Conservation (phyloP, 176 grass and related monocot species). For the Bolboschoenus planiculmis region DNA sequence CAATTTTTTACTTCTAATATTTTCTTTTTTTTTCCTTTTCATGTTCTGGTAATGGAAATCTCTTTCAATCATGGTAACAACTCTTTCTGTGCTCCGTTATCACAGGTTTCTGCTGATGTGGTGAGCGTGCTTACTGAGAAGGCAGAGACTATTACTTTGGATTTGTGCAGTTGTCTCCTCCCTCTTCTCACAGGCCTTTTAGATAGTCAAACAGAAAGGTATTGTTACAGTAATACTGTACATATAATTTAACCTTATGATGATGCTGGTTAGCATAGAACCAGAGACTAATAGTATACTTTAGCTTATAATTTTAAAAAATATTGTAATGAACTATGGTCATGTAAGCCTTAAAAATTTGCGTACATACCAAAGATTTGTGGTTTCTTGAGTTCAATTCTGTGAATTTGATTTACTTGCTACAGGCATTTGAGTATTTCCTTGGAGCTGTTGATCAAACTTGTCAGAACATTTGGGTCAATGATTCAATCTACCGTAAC, state of each 20-base stretch:
- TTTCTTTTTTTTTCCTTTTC: conserved; percentile 3
- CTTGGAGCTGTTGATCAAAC: conserved; percentile 71
- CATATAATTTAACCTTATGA: neutral
- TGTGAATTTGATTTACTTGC: conserved; percentile 15
- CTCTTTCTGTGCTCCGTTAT: conserved; percentile 4
- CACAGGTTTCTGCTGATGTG: conserved; percentile 80
- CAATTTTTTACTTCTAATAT: conserved; percentile 1
- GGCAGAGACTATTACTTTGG: conserved; percentile 70
- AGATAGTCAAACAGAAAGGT: conserved; percentile 97
- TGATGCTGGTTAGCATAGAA: neutral
- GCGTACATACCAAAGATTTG: neutral
- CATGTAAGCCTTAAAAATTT: neutral
- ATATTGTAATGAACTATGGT: neutral
- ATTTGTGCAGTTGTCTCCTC: conserved; percentile 75
- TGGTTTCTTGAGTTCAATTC: neutral
- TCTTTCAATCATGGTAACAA: conserved; percentile 22
- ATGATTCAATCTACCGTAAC: conserved; percentile 80
- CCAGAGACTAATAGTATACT: neutral
- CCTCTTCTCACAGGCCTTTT: conserved; percentile 63
- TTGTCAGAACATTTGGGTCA: conserved; percentile 75
- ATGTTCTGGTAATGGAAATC: neutral
- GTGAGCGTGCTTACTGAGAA: conserved; percentile 67
- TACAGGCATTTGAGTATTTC: conserved; percentile 66
- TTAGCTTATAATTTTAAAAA: neutral
- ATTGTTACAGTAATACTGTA: neutral